Conservation (phyloP, 2,329 filamentous ascomycete genomes). For the Helotiales sp. region DNA sequence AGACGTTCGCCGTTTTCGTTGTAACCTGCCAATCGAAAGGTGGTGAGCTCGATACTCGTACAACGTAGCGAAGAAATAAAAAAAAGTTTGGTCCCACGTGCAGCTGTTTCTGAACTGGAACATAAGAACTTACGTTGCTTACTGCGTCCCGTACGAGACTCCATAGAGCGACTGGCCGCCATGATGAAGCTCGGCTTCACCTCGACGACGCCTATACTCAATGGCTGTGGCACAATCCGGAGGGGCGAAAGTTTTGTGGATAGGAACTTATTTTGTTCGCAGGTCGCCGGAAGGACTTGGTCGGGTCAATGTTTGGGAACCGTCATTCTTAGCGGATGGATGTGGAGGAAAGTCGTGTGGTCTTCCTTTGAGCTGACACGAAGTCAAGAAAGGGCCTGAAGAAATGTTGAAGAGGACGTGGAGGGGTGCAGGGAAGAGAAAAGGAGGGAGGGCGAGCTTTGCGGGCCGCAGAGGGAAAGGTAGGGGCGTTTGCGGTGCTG, state of each 20-base stretch:
- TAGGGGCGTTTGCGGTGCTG: neutral
- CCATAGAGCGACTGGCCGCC: conserved; percentile 55
- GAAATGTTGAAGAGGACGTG: neutral
- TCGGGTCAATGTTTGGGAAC: conserved; percentile 27
- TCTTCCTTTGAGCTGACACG: neutral
- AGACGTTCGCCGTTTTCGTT: conserved; percentile 88
- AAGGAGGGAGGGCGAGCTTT: neutral
- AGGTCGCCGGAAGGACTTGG: conserved; percentile 21
- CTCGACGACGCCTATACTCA: conserved; percentile 23
- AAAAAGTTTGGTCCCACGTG: conserved; percentile 20
- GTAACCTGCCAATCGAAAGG: conserved; percentile 66
- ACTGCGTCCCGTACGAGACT: conserved; percentile 73
- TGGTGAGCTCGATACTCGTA: conserved; percentile 27
- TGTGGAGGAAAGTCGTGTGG: neutral
- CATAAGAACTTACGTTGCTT: conserved; percentile 81
- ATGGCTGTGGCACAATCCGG: conserved; percentile 20
- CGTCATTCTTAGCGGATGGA: conserved; percentile 24
- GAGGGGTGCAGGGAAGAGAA: neutral
- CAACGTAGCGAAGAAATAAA: conserved; percentile 11
- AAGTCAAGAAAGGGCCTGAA: neutral
- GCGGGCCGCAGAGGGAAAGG: neutral
- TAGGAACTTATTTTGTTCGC: conserved; percentile 20
- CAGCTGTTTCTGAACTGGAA: conserved; percentile 36
- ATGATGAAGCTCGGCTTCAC: conserved; percentile 34
- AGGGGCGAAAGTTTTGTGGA: conserved; percentile 2